phyloP scores from a whole-genome alignment of 192 early-diverging fungal species.

The Coemansia sp. region DNA sequence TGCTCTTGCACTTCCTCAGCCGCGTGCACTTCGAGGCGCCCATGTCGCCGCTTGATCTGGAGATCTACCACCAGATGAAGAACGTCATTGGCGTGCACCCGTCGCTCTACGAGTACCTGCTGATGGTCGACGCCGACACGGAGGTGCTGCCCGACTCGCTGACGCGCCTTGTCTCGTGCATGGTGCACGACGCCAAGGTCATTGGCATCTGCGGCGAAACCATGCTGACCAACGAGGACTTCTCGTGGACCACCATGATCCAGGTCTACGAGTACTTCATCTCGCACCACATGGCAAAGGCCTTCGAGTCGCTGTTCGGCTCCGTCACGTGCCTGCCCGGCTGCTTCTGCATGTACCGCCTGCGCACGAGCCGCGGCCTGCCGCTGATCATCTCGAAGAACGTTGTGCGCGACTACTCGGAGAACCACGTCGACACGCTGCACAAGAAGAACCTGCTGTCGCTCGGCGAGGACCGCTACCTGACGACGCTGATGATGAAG shows the following conservation, averaged over 20 bases:
- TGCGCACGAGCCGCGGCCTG: constrained; percentile 66
- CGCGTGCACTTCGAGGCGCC: constrained; percentile 87
- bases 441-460: constrained; percentile 97
- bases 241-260: constrained; percentile 80
- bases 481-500: constrained; percentile 96
- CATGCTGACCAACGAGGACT: constrained; percentile 36
- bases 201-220: constrained; percentile 91
- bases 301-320: constrained; percentile 80
- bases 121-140: constrained; percentile 84
- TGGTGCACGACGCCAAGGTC: constrained; percentile 77
- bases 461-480: constrained; percentile 96
- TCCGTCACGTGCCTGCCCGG: constrained; percentile 83
- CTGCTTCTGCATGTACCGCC: constrained; percentile 87
- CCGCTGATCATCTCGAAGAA: constrained; percentile 82
- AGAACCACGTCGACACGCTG: constrained; percentile 91
- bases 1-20: constrained; percentile 91
- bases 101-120: constrained; percentile 74
- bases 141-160: constrained; percentile 83
- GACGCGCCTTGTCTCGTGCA: constrained; percentile 83
- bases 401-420: constrained; percentile 85
- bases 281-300: constrained; percentile 91
- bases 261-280: constrained; percentile 95
- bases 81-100: constrained; percentile 92
- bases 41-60: constrained; percentile 94
- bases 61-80: constrained; percentile 96